Evolutionary conservation across 2,329 filamentous ascomycete genomes (phyloP).

Genomic region (Penicillium fuscoglaucum): DNA sequence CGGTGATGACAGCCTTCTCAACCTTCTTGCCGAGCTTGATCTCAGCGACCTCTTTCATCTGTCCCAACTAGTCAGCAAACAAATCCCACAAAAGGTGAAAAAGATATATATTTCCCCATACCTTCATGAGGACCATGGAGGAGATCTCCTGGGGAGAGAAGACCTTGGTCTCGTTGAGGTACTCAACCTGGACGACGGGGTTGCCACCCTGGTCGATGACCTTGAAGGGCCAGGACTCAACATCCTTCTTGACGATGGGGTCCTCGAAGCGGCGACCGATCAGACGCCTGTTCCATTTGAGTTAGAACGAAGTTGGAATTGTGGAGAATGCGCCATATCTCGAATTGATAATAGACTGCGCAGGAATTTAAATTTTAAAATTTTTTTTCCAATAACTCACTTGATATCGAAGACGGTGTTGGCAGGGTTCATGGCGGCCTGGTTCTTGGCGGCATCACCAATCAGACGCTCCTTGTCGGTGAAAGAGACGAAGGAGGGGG

Average conservation of each 20-base stretch:
- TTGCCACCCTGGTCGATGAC: constrained; percentile 84
- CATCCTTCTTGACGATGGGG: constrained; percentile 96
- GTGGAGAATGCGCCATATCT: constrained; percentile 3
- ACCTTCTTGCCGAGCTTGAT: constrained; percentile 98
- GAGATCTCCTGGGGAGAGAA: constrained; percentile 99
- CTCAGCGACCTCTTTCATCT: constrained; percentile 99
- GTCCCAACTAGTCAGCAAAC: constrained; percentile 22
- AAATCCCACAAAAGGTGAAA: background rate
- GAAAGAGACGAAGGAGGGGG: constrained; percentile 98
- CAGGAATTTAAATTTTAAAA: background rate
- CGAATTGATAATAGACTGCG: background rate
- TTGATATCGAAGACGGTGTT: constrained; percentile 99
- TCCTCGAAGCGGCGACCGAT: constrained; percentile 96
- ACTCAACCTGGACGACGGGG: constrained; percentile 92
- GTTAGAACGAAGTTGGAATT: constrained; percentile 9
- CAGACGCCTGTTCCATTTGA: constrained; percentile 67
- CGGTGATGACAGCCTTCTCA: constrained; percentile 97
- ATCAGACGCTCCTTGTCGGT: constrained; percentile 98
- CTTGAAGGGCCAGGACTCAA: constrained; percentile 99
- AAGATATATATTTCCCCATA: constrained; percentile 45
- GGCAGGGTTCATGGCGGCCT: constrained; percentile 97
- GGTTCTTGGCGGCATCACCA: constrained; percentile 99
- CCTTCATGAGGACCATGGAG: constrained; percentile 97
- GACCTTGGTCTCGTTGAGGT: constrained; percentile 89
- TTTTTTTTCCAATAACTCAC: constrained; percentile 55